Base-by-base conservation (phyloP, 176 grass and related monocot species). In the Typha latifolia region DNA sequence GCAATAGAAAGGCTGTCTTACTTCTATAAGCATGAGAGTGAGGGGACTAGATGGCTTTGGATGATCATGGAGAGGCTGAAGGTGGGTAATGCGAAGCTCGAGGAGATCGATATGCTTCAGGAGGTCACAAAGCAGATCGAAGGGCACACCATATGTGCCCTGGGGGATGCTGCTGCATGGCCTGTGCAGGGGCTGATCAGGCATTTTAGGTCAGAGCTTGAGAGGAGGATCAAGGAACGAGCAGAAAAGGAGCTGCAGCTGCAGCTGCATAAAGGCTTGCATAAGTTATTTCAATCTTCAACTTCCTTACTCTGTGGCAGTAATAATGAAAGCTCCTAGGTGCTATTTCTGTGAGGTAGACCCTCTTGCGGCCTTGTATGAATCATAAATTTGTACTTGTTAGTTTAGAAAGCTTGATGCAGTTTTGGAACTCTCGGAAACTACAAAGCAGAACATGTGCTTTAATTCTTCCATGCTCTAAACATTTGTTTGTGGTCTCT, bases 21-120 rank as follows among this genome's bases (percentile, higher is more conserved):
- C 74, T 95, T 95, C 74, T 90, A 95, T 76, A 96, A 96, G 79
- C 91, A 96, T 12, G 91, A 96, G 79, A 96, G 87, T 71, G n/a
- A n/a, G n/a, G n/a, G n/a, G n/a, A n/a, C n/a, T n/a, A n/a, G n/a
- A n/a, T n/a, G n/a, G n/a, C n/a, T n/a, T n/a, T n/a, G 91, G 91
- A 90, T 90, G 91, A 77, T 96, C 66, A 96, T 96, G 91, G 91
- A 90, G 81, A 95, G 91, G 76, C 63, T 96, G 19, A 96, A 96
- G 74, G 87, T 88, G n/a, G 91, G 91, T 48, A 91, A 96, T 23
- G 87, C 91, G 0, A 88, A 85, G 76, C 70, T 96, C 29, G 87
- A 96, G 72, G 91, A 96, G 78, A 96, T 96, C 3, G 91, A 96
- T 64, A 96, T 91, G 84, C 84, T 96, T 71, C 91, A 96, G 49